phyloP scores from a whole-genome alignment of 2,329 filamentous ascomycete species.

The Ophioceras dolichostomum region DNA sequence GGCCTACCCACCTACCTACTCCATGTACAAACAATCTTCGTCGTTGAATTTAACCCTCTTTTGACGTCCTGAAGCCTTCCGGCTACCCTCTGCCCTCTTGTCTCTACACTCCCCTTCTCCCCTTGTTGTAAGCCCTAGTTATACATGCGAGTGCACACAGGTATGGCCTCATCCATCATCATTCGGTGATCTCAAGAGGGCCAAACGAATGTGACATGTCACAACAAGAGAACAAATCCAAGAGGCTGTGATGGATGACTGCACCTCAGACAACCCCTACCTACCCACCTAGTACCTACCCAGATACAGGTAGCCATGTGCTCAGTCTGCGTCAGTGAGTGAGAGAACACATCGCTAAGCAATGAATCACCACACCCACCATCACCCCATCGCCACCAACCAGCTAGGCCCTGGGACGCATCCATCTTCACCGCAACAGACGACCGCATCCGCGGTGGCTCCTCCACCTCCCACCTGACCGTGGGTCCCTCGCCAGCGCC shows the following conservation, averaged over 20 bases:
- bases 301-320: background rate
- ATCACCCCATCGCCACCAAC: too few species aligned
- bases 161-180: background rate
- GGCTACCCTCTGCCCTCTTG: background rate
- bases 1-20: background rate
- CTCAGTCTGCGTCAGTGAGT: too few species aligned
- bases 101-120: background rate
- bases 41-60: background rate
- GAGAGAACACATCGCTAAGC: too few species aligned
- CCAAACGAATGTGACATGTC: too few species aligned
- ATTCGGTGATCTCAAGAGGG: too few species aligned
- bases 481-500: slow-evolving; percentile 11
- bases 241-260: background rate
- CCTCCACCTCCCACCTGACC: slow-evolving; percentile 42
- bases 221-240: too few species aligned
- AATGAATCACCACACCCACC: background rate
- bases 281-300: background rate
- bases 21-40: background rate
- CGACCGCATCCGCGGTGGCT: slow-evolving; percentile 66
- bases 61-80: background rate
- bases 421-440: slow-evolving; percentile 53
- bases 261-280: background rate
- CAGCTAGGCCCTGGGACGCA: slow-evolving; percentile 1
- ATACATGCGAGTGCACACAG: background rate
- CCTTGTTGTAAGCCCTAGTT: background rate